These are phyloP conservation scores for Croton laevigatus DNA, from an alignment of 441 rosid species.

Conservation along the genomic window DNA sequence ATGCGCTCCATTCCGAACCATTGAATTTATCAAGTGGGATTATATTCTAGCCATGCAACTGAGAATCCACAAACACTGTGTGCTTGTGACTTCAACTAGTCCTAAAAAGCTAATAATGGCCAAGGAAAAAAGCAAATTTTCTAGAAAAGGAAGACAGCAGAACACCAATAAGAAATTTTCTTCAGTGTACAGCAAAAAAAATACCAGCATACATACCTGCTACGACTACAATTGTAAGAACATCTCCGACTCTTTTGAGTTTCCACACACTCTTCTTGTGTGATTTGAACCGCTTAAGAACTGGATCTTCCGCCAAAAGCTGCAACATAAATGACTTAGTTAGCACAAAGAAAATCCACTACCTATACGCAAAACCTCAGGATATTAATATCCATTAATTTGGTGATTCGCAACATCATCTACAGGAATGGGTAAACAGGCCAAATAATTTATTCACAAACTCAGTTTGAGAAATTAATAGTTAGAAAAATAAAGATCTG, in stretches of 20 bases:
- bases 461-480: too few relatives aligned
- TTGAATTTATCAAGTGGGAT: background rate
- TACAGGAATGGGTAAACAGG: background rate
- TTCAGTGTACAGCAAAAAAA: slow-evolving; percentile 6
- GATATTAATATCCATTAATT: background rate
- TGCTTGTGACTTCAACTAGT: background rate
- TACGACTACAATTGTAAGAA: slow-evolving; percentile 67
- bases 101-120: background rate
- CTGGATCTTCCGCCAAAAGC: slow-evolving; percentile 81
- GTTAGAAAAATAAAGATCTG: background rate
- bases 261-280: slow-evolving; percentile 52
- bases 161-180: slow-evolving; percentile 5
- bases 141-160: background rate
- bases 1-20: background rate
- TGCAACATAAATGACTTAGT: slow-evolving; percentile 26
- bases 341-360: background rate
- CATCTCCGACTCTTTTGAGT: slow-evolving; percentile 68
- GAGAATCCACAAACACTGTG: slow-evolving; percentile 9
- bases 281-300: slow-evolving; percentile 70
- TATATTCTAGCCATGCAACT: background rate
- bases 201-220: slow-evolving; percentile 63
- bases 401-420: background rate
- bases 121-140: too few relatives aligned
- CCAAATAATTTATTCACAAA: background rate
- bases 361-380: background rate